A percentile compares a stretch with the other conserved stretches of the same genome.
Conservation (phyloP, 148 eudicot species). For the Chenopodium formosanum region DNA sequence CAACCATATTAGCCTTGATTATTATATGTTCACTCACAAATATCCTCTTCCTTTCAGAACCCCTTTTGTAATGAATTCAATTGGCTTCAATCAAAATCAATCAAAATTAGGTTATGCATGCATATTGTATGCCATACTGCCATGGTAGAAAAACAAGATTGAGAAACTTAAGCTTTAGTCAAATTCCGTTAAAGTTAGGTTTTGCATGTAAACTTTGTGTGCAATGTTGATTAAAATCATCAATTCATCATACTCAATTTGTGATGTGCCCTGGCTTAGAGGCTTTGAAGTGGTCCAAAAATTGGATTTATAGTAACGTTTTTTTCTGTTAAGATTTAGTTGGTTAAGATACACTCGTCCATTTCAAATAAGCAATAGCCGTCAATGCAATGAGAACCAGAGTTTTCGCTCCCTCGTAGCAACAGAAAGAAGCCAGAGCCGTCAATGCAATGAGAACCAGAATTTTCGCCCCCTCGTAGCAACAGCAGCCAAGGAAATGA, state of each 20-base stretch:
- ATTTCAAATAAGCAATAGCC: not conserved
- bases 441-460: conserved; percentile 21
- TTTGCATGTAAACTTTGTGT: not conserved
- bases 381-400: conserved; percentile 20
- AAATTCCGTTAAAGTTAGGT: not conserved
- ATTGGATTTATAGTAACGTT: not conserved
- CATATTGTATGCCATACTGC: too few relatives aligned
- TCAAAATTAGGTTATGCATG: too few relatives aligned
- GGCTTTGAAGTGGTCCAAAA: not conserved
- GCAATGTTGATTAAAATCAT: not conserved
- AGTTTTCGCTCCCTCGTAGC: not conserved
- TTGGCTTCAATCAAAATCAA: too few relatives aligned
- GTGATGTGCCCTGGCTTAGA: not conserved
- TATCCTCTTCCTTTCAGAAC: too few relatives aligned
- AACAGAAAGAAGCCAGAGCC: conserved; percentile 5
- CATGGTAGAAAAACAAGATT: too few relatives aligned
- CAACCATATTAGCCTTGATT: too few relatives aligned
- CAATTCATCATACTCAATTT: not conserved
- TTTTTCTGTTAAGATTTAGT: not conserved
- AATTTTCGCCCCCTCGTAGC: not conserved
- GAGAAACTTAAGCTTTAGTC: not conserved
- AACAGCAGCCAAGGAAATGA: too few relatives aligned
- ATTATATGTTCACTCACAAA: too few relatives aligned
- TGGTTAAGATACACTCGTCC: conserved; percentile 7
- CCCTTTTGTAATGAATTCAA: too few relatives aligned